Evolutionary conservation across 495 filamentous ascomycete species (phyloP).

Genomic region (Penicillium maclennaniae): DNA sequence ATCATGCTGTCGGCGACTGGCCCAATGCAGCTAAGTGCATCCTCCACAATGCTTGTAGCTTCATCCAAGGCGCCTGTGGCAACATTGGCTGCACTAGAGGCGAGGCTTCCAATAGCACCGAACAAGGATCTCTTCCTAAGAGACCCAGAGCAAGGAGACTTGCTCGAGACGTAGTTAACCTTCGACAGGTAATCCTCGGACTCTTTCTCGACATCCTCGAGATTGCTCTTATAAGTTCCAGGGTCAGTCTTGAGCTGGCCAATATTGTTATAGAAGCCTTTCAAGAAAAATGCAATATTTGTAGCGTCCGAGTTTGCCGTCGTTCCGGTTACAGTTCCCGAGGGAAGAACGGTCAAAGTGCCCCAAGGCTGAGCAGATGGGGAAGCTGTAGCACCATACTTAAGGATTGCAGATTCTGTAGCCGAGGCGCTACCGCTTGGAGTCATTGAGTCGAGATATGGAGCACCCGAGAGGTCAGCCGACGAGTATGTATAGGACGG

Average conservation of each 20-base stretch:
- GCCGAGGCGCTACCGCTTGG: not conserved
- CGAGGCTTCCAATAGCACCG: not conserved
- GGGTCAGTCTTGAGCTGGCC: not conserved
- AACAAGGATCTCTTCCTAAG: not conserved
- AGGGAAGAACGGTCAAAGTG: not conserved
- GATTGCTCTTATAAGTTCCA: not conserved
- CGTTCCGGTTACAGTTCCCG: not conserved
- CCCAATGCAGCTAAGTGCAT: not conserved
- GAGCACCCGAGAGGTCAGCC: not conserved
- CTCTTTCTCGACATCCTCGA: not conserved
- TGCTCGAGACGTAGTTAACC: not conserved
- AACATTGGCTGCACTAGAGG: not conserved
- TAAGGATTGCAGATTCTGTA: not conserved
- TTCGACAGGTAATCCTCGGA: not conserved
- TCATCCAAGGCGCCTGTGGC: not conserved
- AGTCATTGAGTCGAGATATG: not conserved
- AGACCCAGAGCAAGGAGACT: not conserved
- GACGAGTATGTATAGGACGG: not conserved
- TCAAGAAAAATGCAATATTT: not conserved
- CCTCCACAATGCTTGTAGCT: not conserved
- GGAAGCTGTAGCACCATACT: not conserved
- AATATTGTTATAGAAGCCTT: not conserved
- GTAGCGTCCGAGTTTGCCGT: not conserved
- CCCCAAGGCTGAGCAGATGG: not conserved
- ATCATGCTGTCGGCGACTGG: not conserved